Percentiles rank a stretch among this genome's conserved stretches.
phyloP scores from a whole-genome alignment of 495 filamentous ascomycete genomes.

The Podospora comata region DNA sequence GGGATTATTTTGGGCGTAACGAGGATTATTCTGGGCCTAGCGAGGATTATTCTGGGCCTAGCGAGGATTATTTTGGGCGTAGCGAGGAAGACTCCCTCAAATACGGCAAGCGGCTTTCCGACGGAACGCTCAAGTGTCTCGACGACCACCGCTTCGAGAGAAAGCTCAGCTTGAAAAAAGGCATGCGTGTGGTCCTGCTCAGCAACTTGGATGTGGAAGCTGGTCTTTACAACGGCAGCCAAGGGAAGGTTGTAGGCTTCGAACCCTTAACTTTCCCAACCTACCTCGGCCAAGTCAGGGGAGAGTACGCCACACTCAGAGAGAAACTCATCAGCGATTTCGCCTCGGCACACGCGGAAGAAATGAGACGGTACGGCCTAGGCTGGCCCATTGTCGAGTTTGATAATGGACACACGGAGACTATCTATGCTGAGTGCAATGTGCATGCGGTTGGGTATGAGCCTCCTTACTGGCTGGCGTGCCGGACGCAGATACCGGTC shows the following conservation, averaged over 20 bases:
- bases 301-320: background rate
- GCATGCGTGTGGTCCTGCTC: constrained; percentile 3
- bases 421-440: background rate
- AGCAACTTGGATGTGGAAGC: background rate
- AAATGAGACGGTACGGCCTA: background rate
- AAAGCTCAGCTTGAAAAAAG: background rate
- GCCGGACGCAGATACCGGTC: constrained; percentile 58
- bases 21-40: too few species aligned
- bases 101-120: background rate
- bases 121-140: background rate
- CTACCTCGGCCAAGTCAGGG: background rate
- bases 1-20: too few species aligned
- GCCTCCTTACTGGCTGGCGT: background rate
- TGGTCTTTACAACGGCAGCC: constrained; percentile 1
- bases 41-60: background rate
- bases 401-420: background rate
- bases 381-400: constrained; percentile 4
- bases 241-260: background rate
- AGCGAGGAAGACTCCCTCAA: background rate
- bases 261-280: background rate
- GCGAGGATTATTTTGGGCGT: background rate
- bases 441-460: background rate
- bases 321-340: background rate
- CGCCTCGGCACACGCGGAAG: too few species aligned
- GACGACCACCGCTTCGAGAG: background rate